Conservation (phyloP, 371 early-diverging fungal genomes). For the Parasitella parasitica region DNA sequence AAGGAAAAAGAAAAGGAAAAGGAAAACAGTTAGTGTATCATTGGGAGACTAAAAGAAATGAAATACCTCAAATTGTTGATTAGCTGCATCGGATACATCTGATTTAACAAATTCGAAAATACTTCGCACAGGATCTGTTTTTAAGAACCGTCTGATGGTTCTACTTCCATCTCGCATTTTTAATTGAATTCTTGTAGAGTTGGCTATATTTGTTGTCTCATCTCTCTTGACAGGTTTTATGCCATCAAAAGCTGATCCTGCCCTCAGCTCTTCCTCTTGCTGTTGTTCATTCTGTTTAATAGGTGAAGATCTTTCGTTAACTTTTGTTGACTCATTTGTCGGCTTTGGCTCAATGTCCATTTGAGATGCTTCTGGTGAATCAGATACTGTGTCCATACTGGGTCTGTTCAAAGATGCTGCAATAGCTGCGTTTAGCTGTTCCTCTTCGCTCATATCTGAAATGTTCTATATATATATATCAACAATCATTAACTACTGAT, state of each 20-base stretch:
- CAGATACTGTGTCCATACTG: slow-evolving; percentile 25
- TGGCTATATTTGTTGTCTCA: slow-evolving; percentile 53
- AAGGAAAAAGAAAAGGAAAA: neutral
- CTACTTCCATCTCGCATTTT: slow-evolving; percentile 71
- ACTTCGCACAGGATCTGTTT: slow-evolving; percentile 61
- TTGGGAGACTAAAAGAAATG: too few relatives aligned
- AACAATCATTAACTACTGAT: neutral
- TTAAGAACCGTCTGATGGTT: slow-evolving; percentile 63
- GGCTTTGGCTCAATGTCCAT: neutral
- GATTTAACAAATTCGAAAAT: slow-evolving; percentile 73
- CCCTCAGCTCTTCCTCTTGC: slow-evolving; percentile 21
- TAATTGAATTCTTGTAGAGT: slow-evolving; percentile 69
- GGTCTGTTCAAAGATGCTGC: slow-evolving; percentile 61
- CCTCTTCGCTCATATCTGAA: slow-evolving; percentile 88
- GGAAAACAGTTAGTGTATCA: too few relatives aligned
- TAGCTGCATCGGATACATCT: slow-evolving; percentile 58
- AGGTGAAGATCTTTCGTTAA: neutral
- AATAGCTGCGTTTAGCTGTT: slow-evolving; percentile 83
- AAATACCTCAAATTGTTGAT: slow-evolving; percentile 70
- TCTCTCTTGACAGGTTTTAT: slow-evolving; percentile 50
- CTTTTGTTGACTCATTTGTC: neutral
- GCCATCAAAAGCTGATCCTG: slow-evolving; percentile 42
- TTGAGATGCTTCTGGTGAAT: neutral
- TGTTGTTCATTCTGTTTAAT: too few relatives aligned
- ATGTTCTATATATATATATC: slow-evolving; percentile 23